Evolutionary conservation across 345 rosid genomes (phyloP).

Genomic region (Limnanthes douglasii): DNA sequence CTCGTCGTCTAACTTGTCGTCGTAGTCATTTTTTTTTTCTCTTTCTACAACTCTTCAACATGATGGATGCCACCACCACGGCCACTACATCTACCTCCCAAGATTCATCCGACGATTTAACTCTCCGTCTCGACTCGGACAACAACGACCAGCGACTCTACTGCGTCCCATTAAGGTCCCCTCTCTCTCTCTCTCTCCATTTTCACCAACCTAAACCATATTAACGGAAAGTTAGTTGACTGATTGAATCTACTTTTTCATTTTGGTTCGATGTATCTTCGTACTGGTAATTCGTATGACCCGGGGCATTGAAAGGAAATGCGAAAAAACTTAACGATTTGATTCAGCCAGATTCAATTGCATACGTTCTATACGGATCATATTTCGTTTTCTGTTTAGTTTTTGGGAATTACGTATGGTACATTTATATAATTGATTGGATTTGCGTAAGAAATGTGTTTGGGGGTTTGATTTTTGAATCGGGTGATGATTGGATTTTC

Average conservation of each 20-base stretch:
- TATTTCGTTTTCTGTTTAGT: no score
- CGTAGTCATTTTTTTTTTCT: conserved; percentile 4
- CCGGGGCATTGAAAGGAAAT: conserved; percentile 2
- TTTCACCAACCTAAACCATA: background rate
- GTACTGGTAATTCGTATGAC: conserved; percentile 5
- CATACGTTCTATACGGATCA: no score
- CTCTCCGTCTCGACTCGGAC: conserved; percentile 44
- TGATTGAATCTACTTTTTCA: conserved; percentile 9
- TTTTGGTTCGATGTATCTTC: background rate
- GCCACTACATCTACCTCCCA: no score
- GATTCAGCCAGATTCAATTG: conserved; percentile 11
- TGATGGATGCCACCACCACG: conserved; percentile 28
- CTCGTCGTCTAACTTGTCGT: no score
- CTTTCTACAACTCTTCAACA: conserved; percentile 8
- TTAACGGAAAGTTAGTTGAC: conserved; percentile 9
- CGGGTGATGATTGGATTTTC: background rate
- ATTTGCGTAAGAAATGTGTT: background rate
- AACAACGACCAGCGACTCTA: conserved; percentile 76
- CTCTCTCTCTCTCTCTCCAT: conserved; percentile 1
- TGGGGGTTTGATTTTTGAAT: background rate
- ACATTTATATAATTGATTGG: background rate
- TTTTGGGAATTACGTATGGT: background rate
- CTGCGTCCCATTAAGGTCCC: conserved; percentile 76
- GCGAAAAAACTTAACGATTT: background rate
- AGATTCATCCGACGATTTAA: conserved; percentile 40